These are phyloP conservation scores for Dipodascus albidus DNA, from an alignment of 805 yeast species.

Conservation along the genomic window DNA sequence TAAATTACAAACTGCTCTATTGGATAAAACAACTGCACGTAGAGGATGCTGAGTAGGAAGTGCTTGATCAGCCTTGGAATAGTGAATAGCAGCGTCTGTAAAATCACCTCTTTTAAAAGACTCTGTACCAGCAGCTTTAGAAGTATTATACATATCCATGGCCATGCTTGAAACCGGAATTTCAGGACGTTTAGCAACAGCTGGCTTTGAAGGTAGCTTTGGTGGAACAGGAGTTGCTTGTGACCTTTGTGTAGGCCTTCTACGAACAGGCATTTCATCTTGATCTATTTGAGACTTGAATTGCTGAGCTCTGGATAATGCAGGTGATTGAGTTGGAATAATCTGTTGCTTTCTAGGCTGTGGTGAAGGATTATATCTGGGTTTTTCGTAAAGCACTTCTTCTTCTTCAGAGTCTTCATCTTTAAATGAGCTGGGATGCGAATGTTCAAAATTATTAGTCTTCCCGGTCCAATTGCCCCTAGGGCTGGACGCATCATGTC, in stretches of 20 bases:
- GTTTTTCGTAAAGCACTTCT: background rate
- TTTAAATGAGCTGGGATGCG: conserved; percentile 2
- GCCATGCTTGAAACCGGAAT: conserved; percentile 21
- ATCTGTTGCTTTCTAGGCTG: background rate
- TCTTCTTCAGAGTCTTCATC: conserved; percentile 3
- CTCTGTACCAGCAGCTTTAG: conserved; percentile 39
- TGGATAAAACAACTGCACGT: conserved; percentile 59
- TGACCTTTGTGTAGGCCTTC: conserved; percentile 9
- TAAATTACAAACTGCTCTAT: conserved; percentile 54
- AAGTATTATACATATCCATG: conserved; percentile 19
- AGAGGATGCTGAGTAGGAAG: conserved; percentile 57
- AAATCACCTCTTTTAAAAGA: conserved; percentile 79
- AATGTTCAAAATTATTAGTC: conserved; percentile 4
- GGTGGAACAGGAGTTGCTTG: background rate
- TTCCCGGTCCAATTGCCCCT: conserved; percentile 6
- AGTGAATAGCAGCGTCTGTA: conserved; percentile 47
- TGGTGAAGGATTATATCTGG: background rate
- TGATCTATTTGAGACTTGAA: conserved; percentile 9
- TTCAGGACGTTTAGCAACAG: conserved; percentile 13
- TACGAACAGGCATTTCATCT: conserved; percentile 12
- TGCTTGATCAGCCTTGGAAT: conserved; percentile 41
- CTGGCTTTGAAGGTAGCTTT: too few relatives aligned
- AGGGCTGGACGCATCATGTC: conserved; percentile 10
- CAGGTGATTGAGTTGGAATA: background rate
- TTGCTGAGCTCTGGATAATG: conserved; percentile 17